Conservation (phyloP, 1,284 basidiomycete genomes). For the Pterula multifida region DNA sequence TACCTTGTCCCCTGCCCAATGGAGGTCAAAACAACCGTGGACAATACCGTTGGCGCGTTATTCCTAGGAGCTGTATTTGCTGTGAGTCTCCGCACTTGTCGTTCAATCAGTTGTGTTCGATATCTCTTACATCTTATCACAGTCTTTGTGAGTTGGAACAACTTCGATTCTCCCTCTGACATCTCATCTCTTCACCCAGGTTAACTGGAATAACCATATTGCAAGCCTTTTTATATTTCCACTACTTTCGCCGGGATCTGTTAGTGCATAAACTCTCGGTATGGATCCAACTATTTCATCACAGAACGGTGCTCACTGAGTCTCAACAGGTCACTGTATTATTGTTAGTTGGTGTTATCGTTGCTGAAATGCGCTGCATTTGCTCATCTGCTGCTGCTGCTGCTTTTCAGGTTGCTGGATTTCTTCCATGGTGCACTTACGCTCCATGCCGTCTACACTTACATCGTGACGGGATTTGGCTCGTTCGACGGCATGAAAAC, state of each 20-base stretch:
- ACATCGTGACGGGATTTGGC: conserved; percentile 24
- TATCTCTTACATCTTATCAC: neutral
- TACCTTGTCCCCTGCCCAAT: neutral
- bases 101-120: neutral
- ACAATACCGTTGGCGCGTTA: conserved; percentile 21
- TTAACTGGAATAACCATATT: conserved; percentile 27
- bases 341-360: conserved; percentile 16
- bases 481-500: conserved; percentile 13
- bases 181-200: conserved; percentile 12
- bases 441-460: conserved; percentile 26
- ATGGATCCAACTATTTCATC: too few relatives aligned
- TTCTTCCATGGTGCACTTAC: conserved; percentile 24
- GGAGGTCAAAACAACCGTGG: conserved; percentile 9
- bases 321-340: conserved; percentile 21
- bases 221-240: conserved; percentile 28
- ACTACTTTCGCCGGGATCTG: conserved; percentile 24
- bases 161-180: neutral
- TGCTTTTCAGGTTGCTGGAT: conserved; percentile 23
- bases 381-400: neutral
- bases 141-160: conserved; percentile 9
- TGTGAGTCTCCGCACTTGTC: conserved; percentile 14
- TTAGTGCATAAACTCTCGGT: conserved; percentile 24
- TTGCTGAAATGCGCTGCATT: neutral
- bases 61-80: conserved; percentile 14
- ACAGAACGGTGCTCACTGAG: neutral